Percentiles rank a stretch among this genome's conserved stretches.
These are phyloP conservation scores for Craspedostauros australis DNA, from an alignment of 108 stramenopile species.

Conservation along the genomic window DNA sequence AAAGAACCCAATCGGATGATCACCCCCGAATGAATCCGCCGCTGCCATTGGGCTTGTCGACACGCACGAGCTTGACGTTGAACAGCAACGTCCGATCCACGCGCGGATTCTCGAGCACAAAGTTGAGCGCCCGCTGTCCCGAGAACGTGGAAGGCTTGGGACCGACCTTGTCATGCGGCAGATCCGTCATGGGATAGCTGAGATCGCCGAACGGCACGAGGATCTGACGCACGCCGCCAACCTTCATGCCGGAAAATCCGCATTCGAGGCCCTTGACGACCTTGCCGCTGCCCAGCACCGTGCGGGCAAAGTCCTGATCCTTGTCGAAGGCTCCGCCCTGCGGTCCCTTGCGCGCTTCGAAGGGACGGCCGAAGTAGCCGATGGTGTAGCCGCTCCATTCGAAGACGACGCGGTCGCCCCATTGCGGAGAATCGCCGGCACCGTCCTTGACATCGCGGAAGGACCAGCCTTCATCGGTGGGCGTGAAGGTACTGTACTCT, in stretches of 20 bases:
- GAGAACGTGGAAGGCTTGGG: slow-evolving; percentile 89
- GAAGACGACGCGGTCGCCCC: slow-evolving; percentile 85
- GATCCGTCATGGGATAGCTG: slow-evolving; percentile 58
- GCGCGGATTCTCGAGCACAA: slow-evolving; percentile 87
- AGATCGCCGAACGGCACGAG: slow-evolving; percentile 77
- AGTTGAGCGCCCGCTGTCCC: slow-evolving; percentile 85
- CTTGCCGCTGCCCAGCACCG: slow-evolving; percentile 60
- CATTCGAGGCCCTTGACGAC: slow-evolving; percentile 76
- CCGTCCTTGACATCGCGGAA: slow-evolving; percentile 70
- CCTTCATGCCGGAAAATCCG: slow-evolving; percentile 68
- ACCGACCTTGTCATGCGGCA: slow-evolving; percentile 78
- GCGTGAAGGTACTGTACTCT: slow-evolving; percentile 62
- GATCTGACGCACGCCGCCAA: slow-evolving; percentile 84
- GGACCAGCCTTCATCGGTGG: slow-evolving; percentile 50
- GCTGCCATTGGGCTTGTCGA: slow-evolving; percentile 82
- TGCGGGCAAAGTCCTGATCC: slow-evolving; percentile 72
- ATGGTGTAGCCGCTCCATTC: slow-evolving; percentile 97
- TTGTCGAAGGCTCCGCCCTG: slow-evolving; percentile 91
- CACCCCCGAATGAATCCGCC: slow-evolving; percentile 68
- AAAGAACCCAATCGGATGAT: too few species aligned
- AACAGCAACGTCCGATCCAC: slow-evolving; percentile 88
- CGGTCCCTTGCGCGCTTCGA: slow-evolving; percentile 72
- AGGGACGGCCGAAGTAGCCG: slow-evolving; percentile 88
- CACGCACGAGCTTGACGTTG: slow-evolving; percentile 86
- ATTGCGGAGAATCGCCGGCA: slow-evolving; percentile 17